Evolutionary conservation across 2,329 filamentous ascomycete genomes (phyloP).

Genomic region (Pseudogymnoascus sp.): DNA sequence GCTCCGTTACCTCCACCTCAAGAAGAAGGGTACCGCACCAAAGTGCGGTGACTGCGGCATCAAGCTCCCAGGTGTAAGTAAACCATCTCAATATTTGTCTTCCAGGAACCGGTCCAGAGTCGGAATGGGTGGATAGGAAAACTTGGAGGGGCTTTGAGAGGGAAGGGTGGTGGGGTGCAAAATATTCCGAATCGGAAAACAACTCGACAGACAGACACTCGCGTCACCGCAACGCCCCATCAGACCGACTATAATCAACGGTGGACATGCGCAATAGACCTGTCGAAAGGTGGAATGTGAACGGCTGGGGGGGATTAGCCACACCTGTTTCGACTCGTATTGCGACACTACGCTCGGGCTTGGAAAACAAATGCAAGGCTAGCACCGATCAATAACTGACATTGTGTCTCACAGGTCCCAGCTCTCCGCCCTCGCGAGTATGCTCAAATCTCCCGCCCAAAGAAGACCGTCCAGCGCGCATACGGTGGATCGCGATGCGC

Average conservation of each 20-base stretch:
- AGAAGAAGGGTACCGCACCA: slow-evolving; percentile 96
- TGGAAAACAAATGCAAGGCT: background rate
- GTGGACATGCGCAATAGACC: background rate
- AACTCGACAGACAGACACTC: background rate
- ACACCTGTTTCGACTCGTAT: background rate
- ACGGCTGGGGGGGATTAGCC: background rate
- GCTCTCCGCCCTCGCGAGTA: slow-evolving; percentile 98
- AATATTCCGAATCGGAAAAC: background rate
- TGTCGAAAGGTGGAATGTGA: background rate
- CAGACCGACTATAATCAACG: background rate
- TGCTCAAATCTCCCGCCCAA: slow-evolving; percentile 90
- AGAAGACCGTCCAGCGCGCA: slow-evolving; percentile 98
- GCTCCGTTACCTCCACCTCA: slow-evolving; percentile 95
- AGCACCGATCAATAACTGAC: slow-evolving; percentile 24
- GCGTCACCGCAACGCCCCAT: background rate
- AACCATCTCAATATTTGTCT: slow-evolving; percentile 10
- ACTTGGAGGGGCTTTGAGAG: background rate
- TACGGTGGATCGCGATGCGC: slow-evolving; percentile 98
- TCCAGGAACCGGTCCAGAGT: background rate
- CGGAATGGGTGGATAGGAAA: background rate
- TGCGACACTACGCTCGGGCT: background rate
- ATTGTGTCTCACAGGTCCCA: slow-evolving; percentile 57
- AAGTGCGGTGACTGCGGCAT: slow-evolving; percentile 99
- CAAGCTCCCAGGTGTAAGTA: slow-evolving; percentile 96
- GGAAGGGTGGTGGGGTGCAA: background rate